Conservation (phyloP, 2,329 filamentous ascomycete genomes). For the Stromatinia cepivora region DNA sequence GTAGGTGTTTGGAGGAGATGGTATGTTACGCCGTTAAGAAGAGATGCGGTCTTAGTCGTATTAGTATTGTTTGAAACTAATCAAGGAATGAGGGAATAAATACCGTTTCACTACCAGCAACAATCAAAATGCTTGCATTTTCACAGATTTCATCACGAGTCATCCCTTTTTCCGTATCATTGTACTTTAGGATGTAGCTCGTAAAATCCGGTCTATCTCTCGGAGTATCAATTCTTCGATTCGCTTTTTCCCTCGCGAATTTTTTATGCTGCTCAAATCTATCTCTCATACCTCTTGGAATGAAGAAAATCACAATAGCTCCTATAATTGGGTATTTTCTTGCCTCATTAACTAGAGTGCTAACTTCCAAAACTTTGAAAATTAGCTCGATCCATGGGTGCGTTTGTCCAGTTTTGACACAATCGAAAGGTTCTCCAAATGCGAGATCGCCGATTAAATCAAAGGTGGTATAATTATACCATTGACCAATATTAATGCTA, state of each 20-base stretch:
- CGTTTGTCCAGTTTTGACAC: slow-evolving; percentile 31
- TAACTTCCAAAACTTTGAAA: not conserved
- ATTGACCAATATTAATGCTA: slow-evolving; percentile 34
- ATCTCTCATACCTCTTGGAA: not conserved
- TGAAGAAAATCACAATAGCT: not conserved
- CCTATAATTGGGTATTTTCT: not conserved
- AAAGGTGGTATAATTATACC: slow-evolving; percentile 43
- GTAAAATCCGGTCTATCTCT: slow-evolving; percentile 19
- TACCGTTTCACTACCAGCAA: slow-evolving; percentile 23
- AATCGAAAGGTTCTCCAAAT: slow-evolving; percentile 46
- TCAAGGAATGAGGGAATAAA: slow-evolving; percentile 25
- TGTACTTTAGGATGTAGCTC: slow-evolving; percentile 20
- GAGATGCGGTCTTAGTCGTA: slow-evolving; percentile 40
- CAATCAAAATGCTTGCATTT: slow-evolving; percentile 16
- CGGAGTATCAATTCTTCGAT: not conserved
- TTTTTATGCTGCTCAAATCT: not conserved
- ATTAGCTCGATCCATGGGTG: slow-evolving; percentile 9
- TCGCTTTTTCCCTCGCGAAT: slow-evolving; percentile 8
- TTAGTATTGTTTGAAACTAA: not conserved
- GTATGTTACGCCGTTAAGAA: slow-evolving; percentile 34
- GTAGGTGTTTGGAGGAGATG: slow-evolving; percentile 56
- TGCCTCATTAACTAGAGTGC: not conserved
- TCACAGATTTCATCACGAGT: slow-evolving; percentile 6
- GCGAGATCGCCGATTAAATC: slow-evolving; percentile 47
- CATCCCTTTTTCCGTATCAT: slow-evolving; percentile 21